A percentile compares a stretch with the other conserved stretches of the same genome.
These are phyloP conservation scores for Pichia pseudocactophila DNA, from an alignment of 805 yeast species.

Conservation along the genomic window DNA sequence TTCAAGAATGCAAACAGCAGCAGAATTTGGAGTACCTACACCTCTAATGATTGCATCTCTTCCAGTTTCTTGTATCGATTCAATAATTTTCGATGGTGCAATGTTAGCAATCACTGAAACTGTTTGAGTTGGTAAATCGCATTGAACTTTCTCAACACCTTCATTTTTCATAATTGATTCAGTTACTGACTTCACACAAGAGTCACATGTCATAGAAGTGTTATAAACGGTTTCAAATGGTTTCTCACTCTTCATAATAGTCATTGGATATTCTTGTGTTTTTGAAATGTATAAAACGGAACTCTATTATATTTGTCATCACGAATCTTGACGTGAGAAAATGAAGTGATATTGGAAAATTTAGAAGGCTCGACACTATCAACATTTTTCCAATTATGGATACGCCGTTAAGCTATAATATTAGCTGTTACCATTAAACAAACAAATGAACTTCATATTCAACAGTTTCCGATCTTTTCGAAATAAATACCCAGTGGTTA, in stretches of 20 bases:
- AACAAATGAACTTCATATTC: background rate
- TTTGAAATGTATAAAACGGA: too few species aligned
- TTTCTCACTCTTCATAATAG: background rate
- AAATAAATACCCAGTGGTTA: constrained; percentile 12
- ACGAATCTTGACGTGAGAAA: too few species aligned
- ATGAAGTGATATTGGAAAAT: too few species aligned
- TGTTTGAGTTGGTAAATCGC: constrained; percentile 50
- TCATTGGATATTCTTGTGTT: background rate
- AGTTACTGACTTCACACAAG: constrained; percentile 56
- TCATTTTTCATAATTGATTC: constrained; percentile 41
- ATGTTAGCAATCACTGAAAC: constrained; percentile 61
- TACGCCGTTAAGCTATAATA: too few species aligned
- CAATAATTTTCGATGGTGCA: constrained; percentile 70
- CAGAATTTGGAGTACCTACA: constrained; percentile 75
- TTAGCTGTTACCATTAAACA: too few species aligned
- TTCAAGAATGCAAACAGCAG: constrained; percentile 88
- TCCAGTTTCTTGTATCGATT: constrained; percentile 63
- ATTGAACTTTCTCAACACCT: constrained; percentile 43
- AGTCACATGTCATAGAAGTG: constrained; percentile 73
- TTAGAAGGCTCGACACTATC: too few species aligned
- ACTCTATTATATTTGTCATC: too few species aligned
- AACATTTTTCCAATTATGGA: too few species aligned
- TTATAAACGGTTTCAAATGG: constrained; percentile 55
- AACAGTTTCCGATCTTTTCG: background rate
- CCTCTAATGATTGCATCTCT: constrained; percentile 90